Evolutionary conservation across 208 protist species (phyloP).

Genomic region (Wallacemonas collosoma): DNA sequence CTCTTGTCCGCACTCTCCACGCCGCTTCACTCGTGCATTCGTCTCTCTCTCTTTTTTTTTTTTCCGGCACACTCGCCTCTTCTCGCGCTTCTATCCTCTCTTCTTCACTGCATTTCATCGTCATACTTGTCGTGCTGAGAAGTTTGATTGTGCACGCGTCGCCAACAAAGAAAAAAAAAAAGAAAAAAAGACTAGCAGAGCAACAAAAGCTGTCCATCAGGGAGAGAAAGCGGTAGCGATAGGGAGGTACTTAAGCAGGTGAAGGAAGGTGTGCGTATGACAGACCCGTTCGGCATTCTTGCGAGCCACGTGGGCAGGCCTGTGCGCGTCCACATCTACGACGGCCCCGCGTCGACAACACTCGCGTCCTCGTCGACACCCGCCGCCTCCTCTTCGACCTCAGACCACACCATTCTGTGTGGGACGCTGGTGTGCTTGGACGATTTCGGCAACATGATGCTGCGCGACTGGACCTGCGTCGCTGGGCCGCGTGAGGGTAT

Average conservation of each 20-base stretch:
- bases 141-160: no score
- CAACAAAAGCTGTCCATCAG: neutral
- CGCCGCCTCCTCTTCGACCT: constrained; percentile 13
- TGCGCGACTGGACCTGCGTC: constrained; percentile 45
- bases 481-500: neutral
- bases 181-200: constrained; percentile 6
- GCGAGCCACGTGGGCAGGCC: constrained; percentile 39
- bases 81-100: no score
- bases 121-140: no score
- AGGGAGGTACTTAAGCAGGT: no score
- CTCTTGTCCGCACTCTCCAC: no score
- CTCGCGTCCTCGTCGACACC: neutral
- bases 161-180: neutral
- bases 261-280: constrained; percentile 8
- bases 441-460: constrained; percentile 68
- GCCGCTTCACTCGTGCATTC: no score
- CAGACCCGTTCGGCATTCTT: constrained; percentile 58
- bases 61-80: no score
- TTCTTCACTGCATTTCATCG: no score
- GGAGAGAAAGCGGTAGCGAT: neutral
- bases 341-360: constrained; percentile 15
- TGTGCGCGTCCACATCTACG: constrained; percentile 36
- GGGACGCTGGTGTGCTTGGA: constrained; percentile 70
- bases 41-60: no score
- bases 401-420: constrained; percentile 14